Percentiles rank a stretch among this genome's conserved stretches.
These are phyloP conservation scores for Vitellaria paradoxa DNA, from an alignment of 179 eudicot species.

Conservation along the genomic window DNA sequence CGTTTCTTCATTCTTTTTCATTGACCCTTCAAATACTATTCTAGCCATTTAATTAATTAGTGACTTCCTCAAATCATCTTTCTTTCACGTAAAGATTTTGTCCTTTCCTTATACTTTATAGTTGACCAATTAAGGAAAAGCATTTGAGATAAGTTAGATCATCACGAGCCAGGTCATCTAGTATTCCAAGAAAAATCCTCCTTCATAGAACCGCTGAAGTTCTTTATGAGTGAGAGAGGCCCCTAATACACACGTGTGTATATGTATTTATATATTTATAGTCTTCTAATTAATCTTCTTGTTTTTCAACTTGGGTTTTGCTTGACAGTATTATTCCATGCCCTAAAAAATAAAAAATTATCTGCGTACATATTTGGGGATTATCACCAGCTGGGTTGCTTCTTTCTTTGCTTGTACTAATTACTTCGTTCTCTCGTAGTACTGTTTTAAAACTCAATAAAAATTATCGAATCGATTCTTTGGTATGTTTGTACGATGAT, in stretches of 20 bases:
- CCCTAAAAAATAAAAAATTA: not conserved
- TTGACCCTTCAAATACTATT: not conserved
- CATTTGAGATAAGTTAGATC: not conserved
- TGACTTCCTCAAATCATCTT: not conserved
- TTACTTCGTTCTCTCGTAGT: not conserved
- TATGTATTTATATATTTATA: not conserved
- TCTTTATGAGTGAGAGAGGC: not conserved
- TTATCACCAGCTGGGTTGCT: not conserved
- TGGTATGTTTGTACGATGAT: not conserved
- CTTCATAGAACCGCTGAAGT: not conserved
- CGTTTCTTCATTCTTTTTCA: too few relatives aligned
- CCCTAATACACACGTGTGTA: not conserved
- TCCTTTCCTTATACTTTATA: not conserved
- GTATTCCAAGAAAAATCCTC: slow-evolving; percentile 4
- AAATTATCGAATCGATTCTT: not conserved
- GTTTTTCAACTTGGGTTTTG: not conserved
- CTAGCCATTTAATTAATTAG: not conserved
- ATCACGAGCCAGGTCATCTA: not conserved
- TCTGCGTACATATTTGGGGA: too few relatives aligned
- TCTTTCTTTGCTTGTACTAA: not conserved
- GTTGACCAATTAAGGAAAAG: not conserved
- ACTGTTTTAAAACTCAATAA: not conserved
- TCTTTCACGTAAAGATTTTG: not conserved
- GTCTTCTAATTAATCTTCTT: not conserved
- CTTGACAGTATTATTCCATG: not conserved